Base-by-base conservation (phyloP, 108 stramenopile genomes). In the Nitzschia palea region DNA sequence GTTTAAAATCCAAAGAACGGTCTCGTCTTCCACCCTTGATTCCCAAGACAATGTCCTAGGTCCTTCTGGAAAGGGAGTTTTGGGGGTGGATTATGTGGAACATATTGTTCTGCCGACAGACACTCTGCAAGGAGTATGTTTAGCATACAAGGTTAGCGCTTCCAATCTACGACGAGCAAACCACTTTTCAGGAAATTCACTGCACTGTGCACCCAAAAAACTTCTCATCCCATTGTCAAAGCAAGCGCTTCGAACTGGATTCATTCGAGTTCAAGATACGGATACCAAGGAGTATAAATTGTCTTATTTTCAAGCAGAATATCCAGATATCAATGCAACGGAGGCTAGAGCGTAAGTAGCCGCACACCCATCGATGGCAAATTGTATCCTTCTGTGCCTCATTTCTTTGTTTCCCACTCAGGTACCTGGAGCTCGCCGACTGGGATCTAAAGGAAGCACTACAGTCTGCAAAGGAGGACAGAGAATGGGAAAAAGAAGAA, bases 71-170 rank as follows among this genome's bases (percentile, higher is more conserved):
- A 78, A 77, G 57, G 75, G 78, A 6, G 63, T 84, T 12, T 55
- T 78, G 25, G 84, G 84, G 14, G 76, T 84, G 26, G 84, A 86
- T 55, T 88, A 89, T 51, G 73, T 87, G n/a, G 91, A 89, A 51
- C 88, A 89, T 54, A 62, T 88, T 3, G 82, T 91, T 43, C 68
- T 94, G 20, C 90, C 93, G 0, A 94, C 93, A n/a, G 93, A 94
- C 55, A 94, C 93, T 0, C 34, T 94, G 8, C 88, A 91, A 62
- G 93, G 93, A 26, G 74, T 94, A 52, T 94, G 93, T 52, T 52
- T 94, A 33, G 83, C 88, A 23, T 94, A 94, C 77, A 91, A 91
- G 62, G 75, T 88, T 22, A 80, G 76, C 23, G 86, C 83, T 0
- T 79, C 85, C 25, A 55, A 71, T 15, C 56, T 92, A 51, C 68